A percentile compares a stretch with the other conserved stretches of the same genome.
Conservation (phyloP, 1,139 yeast species). For the Geotrichum phurueaensis region DNA sequence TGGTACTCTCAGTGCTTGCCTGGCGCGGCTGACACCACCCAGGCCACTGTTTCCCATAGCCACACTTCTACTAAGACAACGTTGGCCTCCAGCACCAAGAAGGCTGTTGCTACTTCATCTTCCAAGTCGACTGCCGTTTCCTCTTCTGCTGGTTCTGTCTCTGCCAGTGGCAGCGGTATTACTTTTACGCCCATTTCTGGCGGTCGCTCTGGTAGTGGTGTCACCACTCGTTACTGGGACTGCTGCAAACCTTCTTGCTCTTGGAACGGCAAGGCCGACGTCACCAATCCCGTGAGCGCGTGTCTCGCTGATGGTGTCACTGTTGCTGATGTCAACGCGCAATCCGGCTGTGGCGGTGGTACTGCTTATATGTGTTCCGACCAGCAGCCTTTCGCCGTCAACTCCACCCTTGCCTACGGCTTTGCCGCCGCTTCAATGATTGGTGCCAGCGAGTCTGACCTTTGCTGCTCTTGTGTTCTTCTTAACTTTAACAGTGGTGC, state of each 20-base stretch:
- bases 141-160: not conserved
- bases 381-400: slow-evolving; percentile 20
- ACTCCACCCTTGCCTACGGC: slow-evolving; percentile 19
- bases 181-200: slow-evolving; percentile 13
- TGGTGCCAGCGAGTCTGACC: slow-evolving; percentile 17
- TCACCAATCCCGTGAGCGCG: slow-evolving; percentile 18
- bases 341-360: slow-evolving; percentile 20
- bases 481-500: slow-evolving; percentile 17
- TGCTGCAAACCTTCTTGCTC: slow-evolving; percentile 22
- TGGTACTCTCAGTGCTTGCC: slow-evolving; percentile 17
- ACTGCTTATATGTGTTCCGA: slow-evolving; percentile 20
- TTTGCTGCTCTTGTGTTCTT: slow-evolving; percentile 19
- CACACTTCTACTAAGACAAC: not conserved
- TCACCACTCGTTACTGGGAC: slow-evolving; percentile 23
- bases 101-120: not conserved
- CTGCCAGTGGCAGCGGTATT: not conserved
- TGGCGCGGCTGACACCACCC: not conserved
- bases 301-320: slow-evolving; percentile 20
- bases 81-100: not conserved
- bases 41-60: not conserved
- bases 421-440: slow-evolving; percentile 20
- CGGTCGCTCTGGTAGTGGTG: slow-evolving; percentile 20
- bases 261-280: slow-evolving; percentile 20
- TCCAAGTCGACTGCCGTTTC: not conserved
- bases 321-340: slow-evolving; percentile 8